Evolutionary conservation across 2,329 filamentous ascomycete species (phyloP).

Genomic region (Plenodomus lindquistii): DNA sequence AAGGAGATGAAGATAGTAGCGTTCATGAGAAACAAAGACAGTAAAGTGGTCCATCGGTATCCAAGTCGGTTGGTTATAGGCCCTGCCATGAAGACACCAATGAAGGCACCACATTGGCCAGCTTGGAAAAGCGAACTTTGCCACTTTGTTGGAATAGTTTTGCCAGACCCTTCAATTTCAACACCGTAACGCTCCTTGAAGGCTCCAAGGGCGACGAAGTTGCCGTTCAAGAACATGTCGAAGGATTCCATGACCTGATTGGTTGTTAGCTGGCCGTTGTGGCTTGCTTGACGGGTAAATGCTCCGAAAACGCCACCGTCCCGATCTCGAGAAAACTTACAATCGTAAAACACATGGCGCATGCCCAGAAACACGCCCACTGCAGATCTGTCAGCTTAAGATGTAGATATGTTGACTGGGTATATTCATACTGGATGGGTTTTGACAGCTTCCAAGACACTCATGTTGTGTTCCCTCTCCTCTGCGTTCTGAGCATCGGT

Average conservation of each 20-base stretch:
- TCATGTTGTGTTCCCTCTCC: slow-evolving; percentile 56
- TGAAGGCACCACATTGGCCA: slow-evolving; percentile 62
- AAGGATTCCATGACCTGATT: slow-evolving; percentile 66
- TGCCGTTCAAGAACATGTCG: slow-evolving; percentile 62
- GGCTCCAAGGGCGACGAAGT: slow-evolving; percentile 57
- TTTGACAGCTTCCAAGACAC: slow-evolving; percentile 52
- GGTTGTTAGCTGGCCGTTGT: too few species aligned
- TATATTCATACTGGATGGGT: slow-evolving; percentile 57
- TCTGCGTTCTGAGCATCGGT: slow-evolving; percentile 59
- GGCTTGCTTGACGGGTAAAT: background rate
- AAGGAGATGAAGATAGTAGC: slow-evolving; percentile 63
- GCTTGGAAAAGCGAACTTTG: slow-evolving; percentile 60
- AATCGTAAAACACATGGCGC: slow-evolving; percentile 60
- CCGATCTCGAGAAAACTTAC: slow-evolving; percentile 46
- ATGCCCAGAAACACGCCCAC: slow-evolving; percentile 60
- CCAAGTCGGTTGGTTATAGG: slow-evolving; percentile 61
- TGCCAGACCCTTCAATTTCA: slow-evolving; percentile 22
- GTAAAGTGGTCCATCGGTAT: slow-evolving; percentile 61
- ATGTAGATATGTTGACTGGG: too few species aligned
- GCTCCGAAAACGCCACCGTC: background rate
- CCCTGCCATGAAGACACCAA: slow-evolving; percentile 63
- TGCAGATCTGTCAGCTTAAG: too few species aligned
- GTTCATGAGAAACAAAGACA: slow-evolving; percentile 59
- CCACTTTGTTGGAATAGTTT: slow-evolving; percentile 58
- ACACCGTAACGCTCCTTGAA: slow-evolving; percentile 57